phyloP scores from a whole-genome alignment of 2,329 filamentous ascomycete genomes.

The Pseudocercospora pini-densiflorae region DNA sequence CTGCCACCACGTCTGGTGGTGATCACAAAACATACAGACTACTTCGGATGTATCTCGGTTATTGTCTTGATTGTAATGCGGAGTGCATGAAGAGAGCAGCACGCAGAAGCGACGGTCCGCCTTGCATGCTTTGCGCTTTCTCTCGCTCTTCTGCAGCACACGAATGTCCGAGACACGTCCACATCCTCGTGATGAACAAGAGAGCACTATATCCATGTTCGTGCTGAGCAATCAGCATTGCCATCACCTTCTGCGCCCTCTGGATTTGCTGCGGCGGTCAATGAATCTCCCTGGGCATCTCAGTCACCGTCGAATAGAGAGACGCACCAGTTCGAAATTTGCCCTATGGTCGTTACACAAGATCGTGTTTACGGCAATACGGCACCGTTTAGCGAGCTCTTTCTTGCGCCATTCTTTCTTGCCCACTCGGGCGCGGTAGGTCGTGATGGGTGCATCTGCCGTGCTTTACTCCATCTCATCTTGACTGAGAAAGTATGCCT shows the following conservation, averaged over 20 bases:
- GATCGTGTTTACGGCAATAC: neutral
- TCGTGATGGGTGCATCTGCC: neutral
- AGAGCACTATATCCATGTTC: neutral
- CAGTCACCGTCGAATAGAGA: no score
- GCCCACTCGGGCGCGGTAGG: neutral
- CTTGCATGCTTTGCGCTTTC: neutral
- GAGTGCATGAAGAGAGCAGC: neutral
- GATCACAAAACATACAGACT: neutral
- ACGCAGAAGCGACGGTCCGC: neutral
- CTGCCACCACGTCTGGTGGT: no score
- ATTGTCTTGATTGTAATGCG: neutral
- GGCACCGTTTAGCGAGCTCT: constrained; percentile 7
- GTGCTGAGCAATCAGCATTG: neutral
- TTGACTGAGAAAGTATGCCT: neutral
- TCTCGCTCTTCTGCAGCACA: no score
- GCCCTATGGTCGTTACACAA: neutral
- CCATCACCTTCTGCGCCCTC: neutral
- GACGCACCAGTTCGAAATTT: no score
- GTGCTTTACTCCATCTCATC: neutral
- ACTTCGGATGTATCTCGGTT: neutral
- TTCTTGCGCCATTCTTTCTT: neutral
- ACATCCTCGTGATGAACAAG: no score
- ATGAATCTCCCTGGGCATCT: no score
- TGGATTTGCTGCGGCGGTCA: neutral
- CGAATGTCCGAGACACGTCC: no score